Base-by-base conservation (phyloP, 345 rosid genomes). In the Eucalyptus dawsonii region DNA sequence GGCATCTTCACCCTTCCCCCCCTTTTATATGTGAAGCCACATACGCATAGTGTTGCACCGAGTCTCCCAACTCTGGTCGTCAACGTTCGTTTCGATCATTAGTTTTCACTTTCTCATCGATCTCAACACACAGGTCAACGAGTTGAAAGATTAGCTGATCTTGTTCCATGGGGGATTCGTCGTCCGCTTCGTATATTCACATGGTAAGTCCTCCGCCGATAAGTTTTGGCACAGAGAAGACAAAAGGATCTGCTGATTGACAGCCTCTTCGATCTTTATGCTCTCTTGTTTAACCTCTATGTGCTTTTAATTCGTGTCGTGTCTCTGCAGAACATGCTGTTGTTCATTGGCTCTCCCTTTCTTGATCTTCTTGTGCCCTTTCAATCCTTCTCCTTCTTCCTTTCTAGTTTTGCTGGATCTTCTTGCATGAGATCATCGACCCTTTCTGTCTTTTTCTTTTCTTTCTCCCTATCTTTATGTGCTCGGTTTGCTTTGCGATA, bases 101-200 rank as follows among this genome's bases (percentile, higher is more conserved):
- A 37, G 7, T 37, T 34, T 37, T 21, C 47, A 40, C 83, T 76
- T 76, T 19, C 27, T 76, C 47, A 4, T 76, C 22, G 27, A 76
- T 76, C 47, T 37, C 83, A 37, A 37, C 14, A 13, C 83, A 19
- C 81, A 25, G 11, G 9, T 37, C 0, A 13, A 25, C 9, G 21
- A 44, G 85, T 44, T 13, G 60, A 56, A 29, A 53, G 51, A 50
- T 29, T n/a, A 24, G 58, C 40, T 7, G 22, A 86, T 86, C 25
- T 10, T 45, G 6, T 37, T 58, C 29, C 92, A 95, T 95, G 97
- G 96, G 93, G 13, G 97, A 94, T 14, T 86, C 86, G 24, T 95
- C 99, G 86, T 96, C 99, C 86, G 94, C 96, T 91, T 95, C 98
- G 37, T 97, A 97, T 90, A 97, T 97, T 89, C 99, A 94, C 93